Percentiles rank a stretch among this genome's conserved stretches.
Conservation (phyloP, 2,329 filamentous ascomycete genomes). For the Ascochyta clinopodiicola region DNA sequence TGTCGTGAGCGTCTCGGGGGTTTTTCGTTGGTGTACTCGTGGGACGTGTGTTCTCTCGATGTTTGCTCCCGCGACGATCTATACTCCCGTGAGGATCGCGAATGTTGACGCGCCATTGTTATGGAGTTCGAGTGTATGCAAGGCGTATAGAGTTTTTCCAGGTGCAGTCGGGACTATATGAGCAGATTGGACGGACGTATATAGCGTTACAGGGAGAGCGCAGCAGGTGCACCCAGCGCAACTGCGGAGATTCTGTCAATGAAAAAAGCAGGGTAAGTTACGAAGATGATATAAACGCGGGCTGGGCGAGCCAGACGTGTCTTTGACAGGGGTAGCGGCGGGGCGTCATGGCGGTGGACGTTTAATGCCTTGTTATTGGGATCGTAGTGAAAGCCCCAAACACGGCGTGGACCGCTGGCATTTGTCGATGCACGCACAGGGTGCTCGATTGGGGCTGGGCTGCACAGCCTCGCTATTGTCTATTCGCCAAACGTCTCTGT, state of each 20-base stretch:
- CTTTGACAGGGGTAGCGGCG: constrained; percentile 8
- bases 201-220: constrained; percentile 24
- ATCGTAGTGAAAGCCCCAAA: constrained; percentile 7
- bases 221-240: constrained; percentile 17
- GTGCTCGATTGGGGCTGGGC: constrained; percentile 13
- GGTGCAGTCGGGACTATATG: not conserved
- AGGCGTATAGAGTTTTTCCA: not conserved
- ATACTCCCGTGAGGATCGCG: constrained; percentile 20
- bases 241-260: constrained; percentile 9
- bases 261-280: not conserved
- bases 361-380: constrained; percentile 31
- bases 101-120: constrained; percentile 29
- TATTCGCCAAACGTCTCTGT: constrained; percentile 10
- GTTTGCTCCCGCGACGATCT: constrained; percentile 24
- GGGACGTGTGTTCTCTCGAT: constrained; percentile 19
- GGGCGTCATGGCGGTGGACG: constrained; percentile 27
- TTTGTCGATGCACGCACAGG: constrained; percentile 11
- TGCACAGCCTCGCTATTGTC: constrained; percentile 12
- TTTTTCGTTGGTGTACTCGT: constrained; percentile 36
- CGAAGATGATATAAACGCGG: constrained; percentile 12
- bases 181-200: not conserved
- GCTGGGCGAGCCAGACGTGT: constrained; percentile 11
- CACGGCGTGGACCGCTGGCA: constrained; percentile 12
- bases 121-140: not conserved
- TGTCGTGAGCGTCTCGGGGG: constrained; percentile 22